A percentile compares a stretch with the other conserved stretches of the same genome.
Conservation (phyloP, 768 basidiomycete genomes). For the Asterophora parasitica region DNA sequence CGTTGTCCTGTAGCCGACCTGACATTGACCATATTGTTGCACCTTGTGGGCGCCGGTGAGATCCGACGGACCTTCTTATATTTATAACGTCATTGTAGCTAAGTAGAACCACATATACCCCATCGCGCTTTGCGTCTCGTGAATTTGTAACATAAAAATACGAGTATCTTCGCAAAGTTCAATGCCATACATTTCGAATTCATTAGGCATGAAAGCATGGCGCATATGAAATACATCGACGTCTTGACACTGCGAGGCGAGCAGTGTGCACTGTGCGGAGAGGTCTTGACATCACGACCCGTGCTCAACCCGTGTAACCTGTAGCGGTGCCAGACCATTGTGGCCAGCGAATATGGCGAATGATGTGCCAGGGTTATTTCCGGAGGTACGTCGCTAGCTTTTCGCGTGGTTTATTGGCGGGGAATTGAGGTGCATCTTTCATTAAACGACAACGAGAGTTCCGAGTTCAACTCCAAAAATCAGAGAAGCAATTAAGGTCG, state of each 20-base stretch:
- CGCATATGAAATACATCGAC: not conserved
- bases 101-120: not conserved
- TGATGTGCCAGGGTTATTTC: not conserved
- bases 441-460: not conserved
- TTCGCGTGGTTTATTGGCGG: slow-evolving; percentile 15
- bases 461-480: slow-evolving; percentile 1
- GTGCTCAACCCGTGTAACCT: not conserved
- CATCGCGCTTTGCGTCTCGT: not conserved
- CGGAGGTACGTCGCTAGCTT: slow-evolving; percentile 19
- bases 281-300: not conserved
- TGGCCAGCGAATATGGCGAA: not conserved
- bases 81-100: slow-evolving; percentile 4
- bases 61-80: too few species aligned
- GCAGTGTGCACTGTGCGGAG: too few species aligned
- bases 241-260: too few species aligned
- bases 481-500: slow-evolving; percentile 29
- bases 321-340: not conserved
- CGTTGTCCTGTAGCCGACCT: too few species aligned
- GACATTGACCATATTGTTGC: too few species aligned
- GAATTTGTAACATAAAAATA: not conserved
- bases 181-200: not conserved
- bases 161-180: not conserved
- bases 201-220: not conserved
- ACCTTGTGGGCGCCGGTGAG: too few species aligned
- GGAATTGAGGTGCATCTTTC: slow-evolving; percentile 2